Evolutionary conservation across 345 rosid species (phyloP), one percentile per base, ranked within the genome.

Genomic region (Rhizophora mangle): DNA sequence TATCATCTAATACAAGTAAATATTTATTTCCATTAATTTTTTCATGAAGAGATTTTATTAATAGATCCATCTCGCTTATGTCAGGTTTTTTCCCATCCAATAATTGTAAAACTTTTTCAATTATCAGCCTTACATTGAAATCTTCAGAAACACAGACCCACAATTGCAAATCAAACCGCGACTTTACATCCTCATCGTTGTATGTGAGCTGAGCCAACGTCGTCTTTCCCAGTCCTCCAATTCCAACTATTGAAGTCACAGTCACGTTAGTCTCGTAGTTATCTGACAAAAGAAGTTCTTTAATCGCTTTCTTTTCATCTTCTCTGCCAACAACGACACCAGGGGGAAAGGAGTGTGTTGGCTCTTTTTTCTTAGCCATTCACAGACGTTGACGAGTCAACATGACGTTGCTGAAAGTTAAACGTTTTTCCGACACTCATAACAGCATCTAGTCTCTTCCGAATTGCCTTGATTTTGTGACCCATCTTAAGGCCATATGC

Each of bases 281-380:
- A 24, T 24, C 24, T 24, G 15, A 39, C 46, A 39, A 39, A 39
- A 39, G 46, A 39, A 39, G 29, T 39, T 27, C 3, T 22, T 57
- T 47, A 10, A 71, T 18, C 3, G 7, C 34, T 7, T 53, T 57
- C 37, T 67, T 71, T 55, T 79, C 79, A 8, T 30, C 32, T 6
- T 74, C 68, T 51, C 82, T 79, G 31, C 76, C 76, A 6, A 74
- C 54, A 2, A 74, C 55, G 6, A 67, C 55, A 51, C 60, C 54
- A 24, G 63, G 46, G 46, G 69, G 54, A 32, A 64, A 73, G 2
- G 81, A 73, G 24, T 39, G 30, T 4, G 67, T 55, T 24, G 24
- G 24, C 24, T 47, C 39, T 16, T 63, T 11, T 43, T 43, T 13
- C 18, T 13, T 13, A 43, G 11, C 2, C 9, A 26, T 26, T 26